Evolutionary conservation across 768 basidiomycete species (phyloP).

Genomic region (Lactifluus piperatus): DNA sequence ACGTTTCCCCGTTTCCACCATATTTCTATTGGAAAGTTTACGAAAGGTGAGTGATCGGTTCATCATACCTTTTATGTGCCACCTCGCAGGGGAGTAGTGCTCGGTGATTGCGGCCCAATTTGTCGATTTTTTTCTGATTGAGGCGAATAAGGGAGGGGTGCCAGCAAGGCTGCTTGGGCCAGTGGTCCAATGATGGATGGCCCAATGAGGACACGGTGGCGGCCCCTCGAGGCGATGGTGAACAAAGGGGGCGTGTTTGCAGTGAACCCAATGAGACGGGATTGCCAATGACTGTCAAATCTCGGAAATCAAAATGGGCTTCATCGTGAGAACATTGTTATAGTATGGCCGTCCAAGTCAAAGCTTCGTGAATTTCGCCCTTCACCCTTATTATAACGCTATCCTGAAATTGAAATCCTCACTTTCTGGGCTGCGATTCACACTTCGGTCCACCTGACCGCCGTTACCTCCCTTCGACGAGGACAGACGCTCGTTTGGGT

Average conservation of each 20-base stretch:
- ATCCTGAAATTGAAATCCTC: too few relatives aligned
- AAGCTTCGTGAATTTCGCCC: too few relatives aligned
- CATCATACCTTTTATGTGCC: not conserved
- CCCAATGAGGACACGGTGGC: not conserved
- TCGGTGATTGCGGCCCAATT: conserved; percentile 17
- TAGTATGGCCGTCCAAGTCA: too few relatives aligned
- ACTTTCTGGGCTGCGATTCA: too few relatives aligned
- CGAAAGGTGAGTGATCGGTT: conserved; percentile 10
- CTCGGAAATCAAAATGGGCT: conserved; percentile 4
- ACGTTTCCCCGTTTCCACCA: not conserved
- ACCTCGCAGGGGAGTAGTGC: conserved; percentile 2
- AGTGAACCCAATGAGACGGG: conserved; percentile 9
- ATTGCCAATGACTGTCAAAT: conserved; percentile 10
- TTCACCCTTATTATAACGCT: too few relatives aligned
- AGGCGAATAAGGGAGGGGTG: conserved; percentile 1
- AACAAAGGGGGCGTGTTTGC: conserved; percentile 8
- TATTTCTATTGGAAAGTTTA: not conserved
- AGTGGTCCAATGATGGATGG: not conserved
- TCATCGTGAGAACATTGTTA: conserved; percentile 5
- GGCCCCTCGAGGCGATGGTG: conserved; percentile 5
- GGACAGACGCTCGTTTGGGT: too few relatives aligned
- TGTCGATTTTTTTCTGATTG: conserved; percentile 1
- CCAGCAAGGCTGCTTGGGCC: not conserved
- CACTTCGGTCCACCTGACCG: too few relatives aligned
- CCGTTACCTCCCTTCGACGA: too few relatives aligned